A percentile compares a stretch with the other conserved stretches of the same genome.
These are phyloP conservation scores for Verticillium longisporum DNA, from an alignment of 2,329 filamentous ascomycete species.

Conservation along the genomic window DNA sequence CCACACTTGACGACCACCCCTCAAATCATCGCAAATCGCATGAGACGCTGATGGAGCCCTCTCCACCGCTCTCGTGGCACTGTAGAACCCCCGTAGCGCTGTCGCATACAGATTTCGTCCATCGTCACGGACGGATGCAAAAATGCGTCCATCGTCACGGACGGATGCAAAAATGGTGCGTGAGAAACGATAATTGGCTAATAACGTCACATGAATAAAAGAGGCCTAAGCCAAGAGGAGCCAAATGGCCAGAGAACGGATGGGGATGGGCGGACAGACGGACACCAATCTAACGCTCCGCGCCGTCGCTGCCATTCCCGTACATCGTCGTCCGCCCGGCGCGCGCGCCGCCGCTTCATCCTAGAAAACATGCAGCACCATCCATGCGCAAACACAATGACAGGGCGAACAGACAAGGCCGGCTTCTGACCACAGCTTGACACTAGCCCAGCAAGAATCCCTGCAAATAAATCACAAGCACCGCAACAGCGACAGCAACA, in stretches of 20 bases:
- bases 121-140: no score
- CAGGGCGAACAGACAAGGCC: no score
- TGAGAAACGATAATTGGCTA: no score
- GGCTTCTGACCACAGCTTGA: no score
- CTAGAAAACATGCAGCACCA: not conserved
- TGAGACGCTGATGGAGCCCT: not conserved
- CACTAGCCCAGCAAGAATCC: no score
- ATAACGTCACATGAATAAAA: no score
- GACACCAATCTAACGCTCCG: not conserved
- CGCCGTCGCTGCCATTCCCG: not conserved
- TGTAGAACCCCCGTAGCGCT: not conserved
- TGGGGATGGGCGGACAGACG: not conserved
- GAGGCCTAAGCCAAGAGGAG: no score
- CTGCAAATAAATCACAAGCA: no score
- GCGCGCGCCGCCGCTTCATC: not conserved
- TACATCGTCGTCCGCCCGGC: not conserved
- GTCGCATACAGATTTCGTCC: not conserved
- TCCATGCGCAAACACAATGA: not conserved
- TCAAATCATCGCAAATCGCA: no score
- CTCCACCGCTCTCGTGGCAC: not conserved
- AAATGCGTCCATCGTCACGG: not conserved
- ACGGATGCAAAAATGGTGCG: no score
- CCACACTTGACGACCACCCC: no score
- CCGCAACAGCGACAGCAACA: not conserved
- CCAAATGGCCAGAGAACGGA: not conserved